phyloP scores from a whole-genome alignment of 1,284 basidiomycete genomes.

The Puccinia hordei region DNA sequence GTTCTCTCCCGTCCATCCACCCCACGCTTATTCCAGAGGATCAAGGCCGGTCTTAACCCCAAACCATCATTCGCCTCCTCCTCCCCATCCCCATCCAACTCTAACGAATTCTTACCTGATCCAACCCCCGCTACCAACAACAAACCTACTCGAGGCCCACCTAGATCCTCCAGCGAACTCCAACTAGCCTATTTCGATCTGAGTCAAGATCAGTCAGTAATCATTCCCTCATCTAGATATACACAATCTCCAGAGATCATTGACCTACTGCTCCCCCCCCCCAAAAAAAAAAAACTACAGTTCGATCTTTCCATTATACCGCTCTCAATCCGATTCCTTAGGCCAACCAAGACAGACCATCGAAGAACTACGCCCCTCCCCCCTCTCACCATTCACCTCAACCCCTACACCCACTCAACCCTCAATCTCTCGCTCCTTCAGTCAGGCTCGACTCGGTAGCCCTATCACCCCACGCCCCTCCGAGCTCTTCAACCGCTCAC shows the following conservation, averaged over 20 bases:
- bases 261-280: no score
- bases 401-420: not conserved
- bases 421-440: not conserved
- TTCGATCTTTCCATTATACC: not conserved
- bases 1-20: not conserved
- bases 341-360: not conserved
- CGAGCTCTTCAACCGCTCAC: not conserved
- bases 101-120: not conserved
- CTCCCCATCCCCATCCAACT: not conserved
- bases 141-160: not conserved
- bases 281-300: not conserved
- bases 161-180: not conserved
- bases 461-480: not conserved
- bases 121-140: not conserved
- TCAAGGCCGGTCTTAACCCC: conserved; percentile 4
- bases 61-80: not conserved
- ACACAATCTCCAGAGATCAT: not conserved
- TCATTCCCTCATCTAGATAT: not conserved
- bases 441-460: not conserved
- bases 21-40: not conserved
- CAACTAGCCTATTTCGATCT: not conserved
- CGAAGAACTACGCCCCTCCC: not conserved
- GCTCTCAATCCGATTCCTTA: conserved; percentile 26
- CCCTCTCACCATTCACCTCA: not conserved
- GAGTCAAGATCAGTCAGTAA: not conserved